Conservation (phyloP, 2,329 filamentous ascomycete genomes). For the Diaporthe vaccinii region DNA sequence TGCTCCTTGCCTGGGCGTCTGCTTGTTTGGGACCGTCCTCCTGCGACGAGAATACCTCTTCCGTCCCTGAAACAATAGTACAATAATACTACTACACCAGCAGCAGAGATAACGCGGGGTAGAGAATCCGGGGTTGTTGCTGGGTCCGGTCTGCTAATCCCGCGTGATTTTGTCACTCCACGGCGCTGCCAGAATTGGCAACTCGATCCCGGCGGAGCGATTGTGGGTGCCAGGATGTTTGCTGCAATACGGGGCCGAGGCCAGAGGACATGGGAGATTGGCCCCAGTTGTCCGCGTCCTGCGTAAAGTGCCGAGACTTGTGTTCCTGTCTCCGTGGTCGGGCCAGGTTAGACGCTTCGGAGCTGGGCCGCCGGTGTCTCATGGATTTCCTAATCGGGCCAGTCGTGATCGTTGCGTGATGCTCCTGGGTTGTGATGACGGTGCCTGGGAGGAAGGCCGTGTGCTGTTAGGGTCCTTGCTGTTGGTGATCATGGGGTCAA, state of each 20-base stretch:
- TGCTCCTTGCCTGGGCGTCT: not conserved
- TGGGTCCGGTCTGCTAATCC: not conserved
- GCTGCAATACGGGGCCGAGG: conserved; percentile 9
- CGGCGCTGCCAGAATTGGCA: conserved; percentile 34
- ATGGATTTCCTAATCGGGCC: conserved; percentile 38
- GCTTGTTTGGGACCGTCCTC: not conserved
- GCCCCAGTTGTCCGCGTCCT: conserved; percentile 21
- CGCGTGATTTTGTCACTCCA: conserved; percentile 32
- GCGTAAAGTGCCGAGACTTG: conserved; percentile 34
- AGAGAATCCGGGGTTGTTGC: conserved; percentile 6
- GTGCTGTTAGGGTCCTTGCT: conserved; percentile 16
- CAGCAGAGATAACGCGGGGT: conserved; percentile 25
- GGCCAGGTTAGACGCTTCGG: conserved; percentile 35
- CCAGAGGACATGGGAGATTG: conserved; percentile 7
- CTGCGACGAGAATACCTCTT: not conserved
- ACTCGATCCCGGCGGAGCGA: conserved; percentile 1
- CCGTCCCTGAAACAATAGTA: not conserved
- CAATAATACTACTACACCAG: conserved; percentile 4
- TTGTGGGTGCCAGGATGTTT: conserved; percentile 6
- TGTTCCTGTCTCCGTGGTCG: conserved; percentile 1
- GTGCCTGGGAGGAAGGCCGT: not conserved
- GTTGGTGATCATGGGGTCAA: conserved; percentile 7
- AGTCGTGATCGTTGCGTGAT: conserved; percentile 13
- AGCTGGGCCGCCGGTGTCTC: conserved; percentile 38
- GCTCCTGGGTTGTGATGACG: conserved; percentile 5